Base-by-base conservation (phyloP, 495 filamentous ascomycete species). In the Penicillium fimorum region DNA sequence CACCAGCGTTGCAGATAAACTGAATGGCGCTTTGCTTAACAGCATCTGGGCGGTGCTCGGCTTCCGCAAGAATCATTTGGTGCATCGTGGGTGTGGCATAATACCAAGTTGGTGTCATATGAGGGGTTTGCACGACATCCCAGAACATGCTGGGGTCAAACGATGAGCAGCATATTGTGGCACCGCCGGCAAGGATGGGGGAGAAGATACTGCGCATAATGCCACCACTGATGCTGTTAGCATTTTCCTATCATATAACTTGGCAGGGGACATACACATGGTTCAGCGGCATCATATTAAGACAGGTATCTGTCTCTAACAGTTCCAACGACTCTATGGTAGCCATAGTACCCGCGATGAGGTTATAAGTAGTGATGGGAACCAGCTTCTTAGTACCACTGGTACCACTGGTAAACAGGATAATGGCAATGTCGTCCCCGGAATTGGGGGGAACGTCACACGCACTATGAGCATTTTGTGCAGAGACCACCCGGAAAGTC, bases 41-140 rank as follows among this genome's bases (percentile, higher is more conserved):
- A 30, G 68, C 67, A 12, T 61, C 64, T 1, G 51, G 62, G 11
- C 74, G 64, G 32, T 67, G 56, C 18, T 58, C 41, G 9, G 55
- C 69, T 48, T 68, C 67, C 9, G 63, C 66, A 4, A 79, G 60
- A 20, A 79, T 72, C 55, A 72, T 67, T 41, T 70, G 67, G 55
- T 79, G 77, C 69, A 79, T 81, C 3, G 73, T 73, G 1, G 78
- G 78, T 24, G 71, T 71, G n/a, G 76, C 77, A 47, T 76, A 77
- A 58, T 81, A 81, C 78, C 78, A 81, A 5, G 58, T 61, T 2
- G 58, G 58, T 11, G 69, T 77, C 24, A 71, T 69, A 13, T 56
- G 48, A 17, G 65, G 53, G 18, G 66, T 58, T 56, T 76, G 65
- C 20, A 78, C 66, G n/a, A 70, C 61, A 56, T 75, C 75, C 76